These are phyloP conservation scores for Fusarium clavum DNA, from an alignment of 2,329 filamentous ascomycete species.

Conservation along the genomic window DNA sequence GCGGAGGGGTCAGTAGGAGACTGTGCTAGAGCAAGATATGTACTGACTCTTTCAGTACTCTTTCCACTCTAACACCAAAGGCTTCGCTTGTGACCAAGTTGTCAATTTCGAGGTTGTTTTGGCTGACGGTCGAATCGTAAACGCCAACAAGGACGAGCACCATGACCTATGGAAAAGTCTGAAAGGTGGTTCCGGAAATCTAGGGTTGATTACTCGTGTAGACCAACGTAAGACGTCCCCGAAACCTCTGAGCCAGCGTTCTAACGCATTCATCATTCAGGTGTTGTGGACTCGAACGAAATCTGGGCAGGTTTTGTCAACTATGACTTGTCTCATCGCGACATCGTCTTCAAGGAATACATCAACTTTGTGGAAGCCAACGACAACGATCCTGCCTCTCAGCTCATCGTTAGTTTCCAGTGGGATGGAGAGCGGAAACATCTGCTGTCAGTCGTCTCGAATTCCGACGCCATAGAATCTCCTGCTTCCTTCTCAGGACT, in stretches of 20 bases:
- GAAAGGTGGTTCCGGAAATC: background rate
- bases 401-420: background rate
- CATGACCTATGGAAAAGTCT: background rate
- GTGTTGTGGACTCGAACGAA: background rate
- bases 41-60: background rate
- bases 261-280: too few species aligned
- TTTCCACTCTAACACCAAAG: background rate
- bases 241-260: too few species aligned
- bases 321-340: background rate
- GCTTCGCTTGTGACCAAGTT: background rate
- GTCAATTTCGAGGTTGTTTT: background rate
- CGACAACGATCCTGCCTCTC: background rate
- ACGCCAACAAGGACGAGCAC: background rate
- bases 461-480: background rate
- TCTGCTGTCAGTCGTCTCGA: background rate
- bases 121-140: background rate
- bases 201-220: background rate
- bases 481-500: background rate
- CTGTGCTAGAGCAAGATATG: rapidly evolving
- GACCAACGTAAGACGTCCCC: background rate
- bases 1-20: background rate
- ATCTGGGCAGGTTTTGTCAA: background rate
- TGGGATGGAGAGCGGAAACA: background rate
- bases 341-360: background rate
- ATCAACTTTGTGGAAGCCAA: background rate